Evolutionary conservation across 2,329 filamentous ascomycete genomes (phyloP), one percentile per base, ranked within the genome.

Genomic region (Pseudocercospora musae): DNA sequence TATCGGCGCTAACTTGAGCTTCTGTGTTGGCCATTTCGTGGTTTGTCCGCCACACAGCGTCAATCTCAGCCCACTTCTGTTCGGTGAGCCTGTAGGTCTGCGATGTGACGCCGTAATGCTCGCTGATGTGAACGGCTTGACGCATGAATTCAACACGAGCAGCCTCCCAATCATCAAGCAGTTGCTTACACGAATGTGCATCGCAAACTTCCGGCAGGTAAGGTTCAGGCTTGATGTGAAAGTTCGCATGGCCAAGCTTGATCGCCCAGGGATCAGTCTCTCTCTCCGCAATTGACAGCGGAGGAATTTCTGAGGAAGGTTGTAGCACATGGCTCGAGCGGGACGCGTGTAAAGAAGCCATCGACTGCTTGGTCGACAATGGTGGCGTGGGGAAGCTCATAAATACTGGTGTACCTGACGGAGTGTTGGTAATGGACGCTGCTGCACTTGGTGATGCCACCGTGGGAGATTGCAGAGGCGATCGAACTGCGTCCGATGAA

Each of bases 221-320:
- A 0, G 93, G 94, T 73, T 88, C 85, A 0, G 93, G 93, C 21
- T 85, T 80, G 69, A 98, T 96, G 70, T 86, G 93, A 75, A 96
- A 97, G 79, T 98, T 96, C 67, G 93, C 93, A 74, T 98, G 93
- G 27, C 94, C 94, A 13, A 98, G 85, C 60, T 87, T 87, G 72
- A 89, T 86, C 0, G 91, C 89, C 94, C 94, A 97, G 5, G 87
- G 85, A 59, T 89, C 86, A 31, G 75, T 64, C 21, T 66, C 62
- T 60, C 70, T 67, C 40, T 66, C 68, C 40, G 66, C 73, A n/a
- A 86, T 79, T 58, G 88, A 79, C 66, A 92, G 86, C 4, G 85
- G 83, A 3, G 87, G 85, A 15, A 89, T 85, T 25, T 87, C 84
- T 82, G 29, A 89, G 83, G 50, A 84, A 80, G 3, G 78, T 74